phyloP scores from a whole-genome alignment of 768 basidiomycete species.

The Leccinellum rugosiceps region DNA sequence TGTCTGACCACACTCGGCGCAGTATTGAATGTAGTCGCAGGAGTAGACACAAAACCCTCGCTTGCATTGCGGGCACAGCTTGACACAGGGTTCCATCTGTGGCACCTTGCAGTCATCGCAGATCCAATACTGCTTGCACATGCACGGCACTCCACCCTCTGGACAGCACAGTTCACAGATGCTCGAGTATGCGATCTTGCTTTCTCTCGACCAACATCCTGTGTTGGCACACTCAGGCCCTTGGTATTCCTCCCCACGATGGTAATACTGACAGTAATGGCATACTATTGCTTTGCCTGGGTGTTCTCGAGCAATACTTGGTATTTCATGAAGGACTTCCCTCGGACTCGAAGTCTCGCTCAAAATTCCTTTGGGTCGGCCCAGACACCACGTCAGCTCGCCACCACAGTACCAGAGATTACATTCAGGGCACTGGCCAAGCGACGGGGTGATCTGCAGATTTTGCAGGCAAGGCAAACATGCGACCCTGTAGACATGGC shows the following conservation, averaged over 20 bases:
- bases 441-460: background rate
- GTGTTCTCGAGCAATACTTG: background rate
- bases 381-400: background rate
- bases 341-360: background rate
- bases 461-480: background rate
- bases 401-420: background rate
- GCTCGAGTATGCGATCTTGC: background rate
- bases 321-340: background rate
- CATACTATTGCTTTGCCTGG: background rate
- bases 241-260: background rate
- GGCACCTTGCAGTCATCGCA: conserved; percentile 23
- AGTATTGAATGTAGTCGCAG: conserved; percentile 23
- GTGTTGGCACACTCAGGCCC: background rate
- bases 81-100: background rate
- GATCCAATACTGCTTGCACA: conserved; percentile 18
- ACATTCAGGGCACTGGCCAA: background rate
- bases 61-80: conserved; percentile 14
- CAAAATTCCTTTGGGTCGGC: background rate
- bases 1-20: conserved; percentile 18
- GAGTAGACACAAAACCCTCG: background rate
- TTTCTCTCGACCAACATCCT: conserved; percentile 8
- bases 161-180: conserved; percentile 3
- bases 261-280: background rate
- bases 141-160: conserved; percentile 19
- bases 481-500: background rate